Evolutionary conservation across 495 filamentous ascomycete genomes (phyloP).

Genomic region (Penicillium malachiteum): DNA sequence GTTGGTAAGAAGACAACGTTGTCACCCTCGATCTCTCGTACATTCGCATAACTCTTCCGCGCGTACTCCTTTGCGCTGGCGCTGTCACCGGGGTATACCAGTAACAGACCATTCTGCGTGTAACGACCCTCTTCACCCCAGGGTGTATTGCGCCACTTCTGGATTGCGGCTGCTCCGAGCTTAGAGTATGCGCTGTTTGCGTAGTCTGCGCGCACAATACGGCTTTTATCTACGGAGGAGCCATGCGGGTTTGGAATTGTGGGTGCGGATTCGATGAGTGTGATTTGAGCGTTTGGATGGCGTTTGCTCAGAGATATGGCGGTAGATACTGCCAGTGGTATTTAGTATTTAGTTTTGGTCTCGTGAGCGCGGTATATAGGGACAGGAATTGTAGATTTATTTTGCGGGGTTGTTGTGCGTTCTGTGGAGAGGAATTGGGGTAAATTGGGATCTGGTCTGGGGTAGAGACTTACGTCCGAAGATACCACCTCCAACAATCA

Average conservation of each 20-base stretch:
- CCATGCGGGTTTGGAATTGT: conserved; percentile 70
- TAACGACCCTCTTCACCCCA: conserved; percentile 69
- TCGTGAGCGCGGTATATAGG: not conserved
- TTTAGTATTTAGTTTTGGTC: not conserved
- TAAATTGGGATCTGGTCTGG: not conserved
- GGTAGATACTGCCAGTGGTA: conserved; percentile 51
- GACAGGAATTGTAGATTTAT: conserved; percentile 10
- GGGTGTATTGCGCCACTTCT: conserved; percentile 65
- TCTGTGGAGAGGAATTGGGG: not conserved
- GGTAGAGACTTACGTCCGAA: conserved; percentile 59
- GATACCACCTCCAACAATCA: conserved; percentile 76
- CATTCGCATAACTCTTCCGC: conserved; percentile 63
- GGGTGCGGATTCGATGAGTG: conserved; percentile 63
- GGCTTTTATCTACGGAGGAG: conserved; percentile 71
- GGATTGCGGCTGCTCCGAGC: conserved; percentile 66
- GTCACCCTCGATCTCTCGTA: conserved; percentile 42
- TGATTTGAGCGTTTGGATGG: conserved; percentile 58
- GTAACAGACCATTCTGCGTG: conserved; percentile 68
- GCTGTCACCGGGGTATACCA: conserved; percentile 57
- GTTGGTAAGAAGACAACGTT: conserved; percentile 52
- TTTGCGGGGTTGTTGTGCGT: not conserved
- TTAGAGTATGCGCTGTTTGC: conserved; percentile 66
- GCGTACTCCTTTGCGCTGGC: conserved; percentile 63
- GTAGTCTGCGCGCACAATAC: conserved; percentile 84
- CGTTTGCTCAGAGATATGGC: conserved; percentile 60